Base-by-base conservation (phyloP, 495 filamentous ascomycete species). In the Hypoxylon crocopeplum region DNA sequence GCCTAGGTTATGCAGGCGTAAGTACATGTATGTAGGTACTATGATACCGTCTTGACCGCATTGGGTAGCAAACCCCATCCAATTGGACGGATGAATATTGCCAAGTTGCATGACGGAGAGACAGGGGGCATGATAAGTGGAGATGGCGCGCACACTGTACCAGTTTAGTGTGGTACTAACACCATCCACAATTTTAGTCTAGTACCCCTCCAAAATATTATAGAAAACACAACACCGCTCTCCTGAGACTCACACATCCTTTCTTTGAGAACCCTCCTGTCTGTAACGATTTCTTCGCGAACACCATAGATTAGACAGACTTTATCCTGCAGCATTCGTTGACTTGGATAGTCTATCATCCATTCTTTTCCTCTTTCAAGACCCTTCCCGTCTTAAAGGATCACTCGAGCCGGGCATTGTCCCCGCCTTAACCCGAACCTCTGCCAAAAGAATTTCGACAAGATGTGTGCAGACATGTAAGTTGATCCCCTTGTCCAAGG, bases 401-500 rank as follows among this genome's bases (percentile, higher is more conserved):
- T 34, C 54, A 30, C 25, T 34, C 36, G 30, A 52, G 30, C 42
- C 21, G 27, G 36, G 20, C 32, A 50, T 22, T 55, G 16, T 60
- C 59, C 64, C 59, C 44, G 46, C 59, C 59, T 48, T 24, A 33
- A 44, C 1, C 44, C 29, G 30, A 59, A 56, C 56, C 30, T 21
- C 44, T 56, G 36, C 24, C 29, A 41, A 59, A 54, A 45, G 7
- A 37, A 21, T 15, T 34, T 19, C 38, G 52, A 62, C 63, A 67
- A 62, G 48, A 71, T 71, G 68, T 64, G 56, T 54, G 67, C 68
- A 30, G 68, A 69, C 54, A 71, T 71, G 68, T 71, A 60, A 59
- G 68, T 67, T 64, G 46, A 13, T 40, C 48, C 11, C 33, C 42
- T 19, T 21, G 29, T 29, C 21, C 12, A 7, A 5, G 22, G 4